A percentile compares a stretch with the other conserved stretches of the same genome.
Conservation (phyloP, 768 basidiomycete species). For the Cystobasidium tubakii region DNA sequence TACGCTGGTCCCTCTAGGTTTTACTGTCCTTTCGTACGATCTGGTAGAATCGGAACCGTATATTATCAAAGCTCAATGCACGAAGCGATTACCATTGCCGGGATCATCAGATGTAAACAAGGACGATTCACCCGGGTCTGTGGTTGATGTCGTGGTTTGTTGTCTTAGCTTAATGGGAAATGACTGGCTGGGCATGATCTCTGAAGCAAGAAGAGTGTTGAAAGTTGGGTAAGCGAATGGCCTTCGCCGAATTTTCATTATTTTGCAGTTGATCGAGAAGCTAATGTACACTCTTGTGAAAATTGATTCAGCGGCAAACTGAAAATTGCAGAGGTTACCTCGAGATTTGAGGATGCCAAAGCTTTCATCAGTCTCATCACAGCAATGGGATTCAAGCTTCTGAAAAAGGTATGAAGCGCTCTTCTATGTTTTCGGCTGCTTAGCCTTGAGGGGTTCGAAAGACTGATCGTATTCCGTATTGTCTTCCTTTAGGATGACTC, state of each 20-base stretch:
- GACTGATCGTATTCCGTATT: no score
- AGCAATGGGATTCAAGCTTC: slow-evolving; percentile 68
- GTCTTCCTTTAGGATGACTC: slow-evolving; percentile 75
- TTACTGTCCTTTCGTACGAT: slow-evolving; percentile 71
- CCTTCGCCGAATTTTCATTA: background rate
- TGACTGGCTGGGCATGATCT: slow-evolving; percentile 86
- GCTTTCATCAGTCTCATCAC: slow-evolving; percentile 62
- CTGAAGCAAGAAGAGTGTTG: slow-evolving; percentile 82
- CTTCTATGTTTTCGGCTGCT: no score
- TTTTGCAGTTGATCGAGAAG: background rate
- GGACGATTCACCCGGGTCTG: slow-evolving; percentile 59
- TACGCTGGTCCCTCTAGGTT: slow-evolving; percentile 53
- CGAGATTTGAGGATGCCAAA: slow-evolving; percentile 66
- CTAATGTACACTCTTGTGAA: background rate
- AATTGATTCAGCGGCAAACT: slow-evolving; percentile 62
- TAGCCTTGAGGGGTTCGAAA: no score
- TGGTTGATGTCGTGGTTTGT: slow-evolving; percentile 87
- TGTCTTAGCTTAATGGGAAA: slow-evolving; percentile 93
- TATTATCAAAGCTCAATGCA: slow-evolving; percentile 86
- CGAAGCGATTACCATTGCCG: slow-evolving; percentile 71
- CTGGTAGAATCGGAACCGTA: slow-evolving; percentile 55
- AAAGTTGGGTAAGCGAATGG: slow-evolving; percentile 62
- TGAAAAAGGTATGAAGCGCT: slow-evolving; percentile 57
- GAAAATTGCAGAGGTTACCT: slow-evolving; percentile 82
- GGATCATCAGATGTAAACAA: slow-evolving; percentile 56